phyloP scores from a whole-genome alignment of 345 rosid species.

The Syzygium aqueum region DNA sequence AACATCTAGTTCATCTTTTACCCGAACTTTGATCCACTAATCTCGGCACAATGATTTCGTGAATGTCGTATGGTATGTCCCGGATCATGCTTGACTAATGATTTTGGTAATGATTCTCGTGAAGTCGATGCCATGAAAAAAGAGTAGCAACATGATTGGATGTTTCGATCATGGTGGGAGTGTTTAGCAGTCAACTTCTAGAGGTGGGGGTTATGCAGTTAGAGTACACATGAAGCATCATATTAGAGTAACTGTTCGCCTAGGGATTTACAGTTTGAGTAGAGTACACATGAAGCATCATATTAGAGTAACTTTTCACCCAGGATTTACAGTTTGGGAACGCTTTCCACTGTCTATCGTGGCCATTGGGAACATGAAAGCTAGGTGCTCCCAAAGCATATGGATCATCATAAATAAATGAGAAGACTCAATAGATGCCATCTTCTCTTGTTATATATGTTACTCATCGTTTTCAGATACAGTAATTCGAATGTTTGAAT shows the following conservation, averaged over 20 bases:
- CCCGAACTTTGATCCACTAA: not conserved
- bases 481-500: not conserved
- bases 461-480: not conserved
- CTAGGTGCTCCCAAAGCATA: not conserved
- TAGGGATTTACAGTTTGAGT: not conserved
- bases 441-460: not conserved
- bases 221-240: not conserved
- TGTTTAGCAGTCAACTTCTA: not conserved
- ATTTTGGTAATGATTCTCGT: not conserved
- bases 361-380: not conserved
- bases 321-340: not conserved
- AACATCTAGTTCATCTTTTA: not conserved
- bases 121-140: not conserved
- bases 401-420: not conserved
- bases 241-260: not conserved
- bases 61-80: not conserved
- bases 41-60: not conserved
- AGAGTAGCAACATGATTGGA: not conserved
- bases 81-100: not conserved
- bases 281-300: not conserved
- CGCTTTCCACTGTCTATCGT: not conserved
- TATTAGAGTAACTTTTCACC: not conserved
- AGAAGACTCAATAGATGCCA: not conserved
- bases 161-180: not conserved
- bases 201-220: not conserved